phyloP scores from a whole-genome alignment of 257 asterid species.

The Scutellaria baicalensis region DNA sequence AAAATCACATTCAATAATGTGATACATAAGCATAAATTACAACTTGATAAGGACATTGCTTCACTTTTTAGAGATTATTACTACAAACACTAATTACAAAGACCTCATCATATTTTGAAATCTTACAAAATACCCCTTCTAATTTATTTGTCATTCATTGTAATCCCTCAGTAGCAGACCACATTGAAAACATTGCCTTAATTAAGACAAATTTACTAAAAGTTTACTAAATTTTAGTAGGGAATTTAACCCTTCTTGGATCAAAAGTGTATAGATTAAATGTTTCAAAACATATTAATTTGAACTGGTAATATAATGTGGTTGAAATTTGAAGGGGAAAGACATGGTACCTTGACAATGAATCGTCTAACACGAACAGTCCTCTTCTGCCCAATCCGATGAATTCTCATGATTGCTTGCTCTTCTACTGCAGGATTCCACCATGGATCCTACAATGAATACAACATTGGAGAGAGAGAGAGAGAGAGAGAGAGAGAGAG shows the following conservation, averaged over 20 bases:
- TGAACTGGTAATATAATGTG: background rate
- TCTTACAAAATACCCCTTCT: too few relatives aligned
- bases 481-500: background rate
- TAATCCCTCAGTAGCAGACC: too few relatives aligned
- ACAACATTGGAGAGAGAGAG: background rate
- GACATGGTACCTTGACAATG: slow-evolving; percentile 57
- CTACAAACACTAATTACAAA: too few relatives aligned
- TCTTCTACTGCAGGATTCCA: slow-evolving; percentile 98
- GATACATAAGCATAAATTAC: background rate
- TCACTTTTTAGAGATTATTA: background rate
- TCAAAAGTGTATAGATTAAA: too few relatives aligned
- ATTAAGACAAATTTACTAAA: too few relatives aligned
- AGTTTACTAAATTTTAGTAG: too few relatives aligned
- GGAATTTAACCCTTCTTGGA: too few relatives aligned
- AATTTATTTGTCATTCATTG: too few relatives aligned
- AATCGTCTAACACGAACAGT: slow-evolving; percentile 77
- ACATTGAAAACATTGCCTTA: too few relatives aligned
- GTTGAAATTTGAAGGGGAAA: background rate
- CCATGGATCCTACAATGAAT: slow-evolving; percentile 73
- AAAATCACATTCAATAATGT: too few relatives aligned
- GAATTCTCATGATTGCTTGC: slow-evolving; percentile 90
- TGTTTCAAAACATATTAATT: too few relatives aligned
- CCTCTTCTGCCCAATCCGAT: slow-evolving; percentile 77
- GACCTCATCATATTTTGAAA: too few relatives aligned
- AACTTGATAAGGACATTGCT: background rate